Evolutionary conservation across 805 yeast species (phyloP), one percentile per base, ranked within the genome.

Genomic region (Yarrowia bubula): DNA sequence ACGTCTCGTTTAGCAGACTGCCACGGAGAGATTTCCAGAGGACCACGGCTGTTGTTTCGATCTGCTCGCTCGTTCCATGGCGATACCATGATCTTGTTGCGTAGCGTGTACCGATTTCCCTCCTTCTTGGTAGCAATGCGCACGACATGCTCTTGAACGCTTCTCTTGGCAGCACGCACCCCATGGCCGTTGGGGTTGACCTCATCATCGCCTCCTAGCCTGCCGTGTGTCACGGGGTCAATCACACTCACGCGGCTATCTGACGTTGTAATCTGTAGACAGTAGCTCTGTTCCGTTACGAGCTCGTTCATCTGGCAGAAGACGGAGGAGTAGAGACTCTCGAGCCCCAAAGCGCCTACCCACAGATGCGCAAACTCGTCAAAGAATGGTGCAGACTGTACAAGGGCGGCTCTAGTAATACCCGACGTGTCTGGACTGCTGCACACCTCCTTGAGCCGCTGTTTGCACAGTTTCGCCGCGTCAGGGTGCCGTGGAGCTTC

Each of bases 291-390:
- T 18, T 67, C 68, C 7, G 48, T 51, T 33, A 63, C 61, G 22
- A 62, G 38, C 35, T 61, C 33, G 50, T 68, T 65, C 28, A 69
- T 60, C 39, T 69, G 70, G 48, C 70, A 69, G 47, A 69, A 69
- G 5, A 68, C 57, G 2, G 71, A 69, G 57, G 50, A 47, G 31
- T 44, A 39, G 37, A 69, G 48, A 28, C 67, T 55, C 32, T 66
- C 67, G n/a, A 46, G 39, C 2, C 71, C 71, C 17, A 68, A 51
- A 8, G 64, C 42, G 11, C 58, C 22, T 33, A 69, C 65, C 71
- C 71, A 69, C 14, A 65, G 37, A 11, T 57, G 41, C 8, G 71
- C 70, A 64, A 69, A 69, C 35, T 65, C 67, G 60, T 69, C 71
- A 41, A 69, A 69, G 18, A 69, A 69, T 7, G 32, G 43, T 3